A percentile compares a stretch with the other conserved stretches of the same genome.
Conservation (phyloP, 768 basidiomycete genomes). For the Crassisporium funariophilum region DNA sequence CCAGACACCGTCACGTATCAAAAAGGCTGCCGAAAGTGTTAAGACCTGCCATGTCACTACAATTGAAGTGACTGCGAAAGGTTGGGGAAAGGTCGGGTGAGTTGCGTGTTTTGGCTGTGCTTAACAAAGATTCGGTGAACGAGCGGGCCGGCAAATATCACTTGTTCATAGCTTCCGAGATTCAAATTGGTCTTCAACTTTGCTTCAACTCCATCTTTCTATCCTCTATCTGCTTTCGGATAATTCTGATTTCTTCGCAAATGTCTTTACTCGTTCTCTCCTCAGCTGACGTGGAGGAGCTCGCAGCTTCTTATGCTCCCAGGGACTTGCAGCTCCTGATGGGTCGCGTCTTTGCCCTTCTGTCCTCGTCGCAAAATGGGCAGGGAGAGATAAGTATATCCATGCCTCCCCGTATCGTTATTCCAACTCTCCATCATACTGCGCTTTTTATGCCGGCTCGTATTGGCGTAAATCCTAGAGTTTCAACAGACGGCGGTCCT, state of each 20-base stretch:
- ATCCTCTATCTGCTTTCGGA: neutral
- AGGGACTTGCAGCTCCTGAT: constrained; percentile 54
- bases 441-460: constrained; percentile 86
- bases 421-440: constrained; percentile 57
- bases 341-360: constrained; percentile 55
- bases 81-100: too few species aligned
- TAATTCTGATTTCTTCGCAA: neutral
- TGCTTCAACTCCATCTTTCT: too few species aligned
- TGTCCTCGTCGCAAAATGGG: constrained; percentile 28
- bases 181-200: too few species aligned
- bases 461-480: constrained; percentile 30
- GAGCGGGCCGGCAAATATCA: too few species aligned
- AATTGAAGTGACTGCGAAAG: too few species aligned
- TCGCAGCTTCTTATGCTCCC: constrained; percentile 48
- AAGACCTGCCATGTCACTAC: too few species aligned
- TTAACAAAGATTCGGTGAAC: too few species aligned
- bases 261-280: constrained; percentile 67
- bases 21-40: too few species aligned
- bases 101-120: too few species aligned
- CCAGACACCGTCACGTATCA: too few species aligned
- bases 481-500: neutral
- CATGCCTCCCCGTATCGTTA: constrained; percentile 61
- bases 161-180: too few species aligned
- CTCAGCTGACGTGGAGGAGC: constrained; percentile 52
- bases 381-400: constrained; percentile 20